Percentiles rank a stretch among this genome's conserved stretches.
Conservation (phyloP, 139 green algal species). For the Edaphochlamys debaryana region DNA sequence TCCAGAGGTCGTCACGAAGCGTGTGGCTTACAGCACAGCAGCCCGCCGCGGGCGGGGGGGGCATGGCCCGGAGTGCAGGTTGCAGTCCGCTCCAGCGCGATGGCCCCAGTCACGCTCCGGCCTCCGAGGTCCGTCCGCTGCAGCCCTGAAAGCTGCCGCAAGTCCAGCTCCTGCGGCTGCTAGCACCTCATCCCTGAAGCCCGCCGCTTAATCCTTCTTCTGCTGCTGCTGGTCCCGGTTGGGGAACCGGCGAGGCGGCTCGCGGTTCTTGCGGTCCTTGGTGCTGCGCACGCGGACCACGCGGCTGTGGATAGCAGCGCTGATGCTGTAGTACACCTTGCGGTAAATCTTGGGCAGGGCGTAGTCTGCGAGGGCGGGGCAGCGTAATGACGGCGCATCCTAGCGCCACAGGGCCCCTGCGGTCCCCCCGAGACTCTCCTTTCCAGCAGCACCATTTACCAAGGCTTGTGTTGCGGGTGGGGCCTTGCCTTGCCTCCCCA, state of each 20-base stretch:
- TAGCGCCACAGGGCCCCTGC: no score
- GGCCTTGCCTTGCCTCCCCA: no score
- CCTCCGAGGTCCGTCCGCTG: background rate
- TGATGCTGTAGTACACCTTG: slow-evolving; percentile 99
- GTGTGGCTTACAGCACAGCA: background rate
- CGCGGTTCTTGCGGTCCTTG: slow-evolving; percentile 90
- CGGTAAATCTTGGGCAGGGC: slow-evolving; percentile 99
- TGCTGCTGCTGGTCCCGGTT: slow-evolving; percentile 23
- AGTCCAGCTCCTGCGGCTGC: background rate
- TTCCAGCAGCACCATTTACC: no score
- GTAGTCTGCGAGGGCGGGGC: slow-evolving; percentile 85
- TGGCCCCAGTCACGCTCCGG: no score
- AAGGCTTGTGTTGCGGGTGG: no score
- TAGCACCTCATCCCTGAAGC: background rate
- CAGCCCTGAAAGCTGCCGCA: background rate
- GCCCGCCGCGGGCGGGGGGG: background rate
- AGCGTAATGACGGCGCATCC: no score
- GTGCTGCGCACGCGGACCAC: slow-evolving; percentile 95
- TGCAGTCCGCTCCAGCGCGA: no score
- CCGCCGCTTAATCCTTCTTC: slow-evolving; percentile 39
- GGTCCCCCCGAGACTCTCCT: no score
- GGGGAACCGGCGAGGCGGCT: slow-evolving; percentile 85
- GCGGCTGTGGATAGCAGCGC: slow-evolving; percentile 98
- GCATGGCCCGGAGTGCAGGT: background rate
- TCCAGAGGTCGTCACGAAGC: no score